A percentile compares a stretch with the other conserved stretches of the same genome.
Evolutionary conservation across 129 eudicot genomes (phyloP).

Genomic region (Arctium lappa): DNA sequence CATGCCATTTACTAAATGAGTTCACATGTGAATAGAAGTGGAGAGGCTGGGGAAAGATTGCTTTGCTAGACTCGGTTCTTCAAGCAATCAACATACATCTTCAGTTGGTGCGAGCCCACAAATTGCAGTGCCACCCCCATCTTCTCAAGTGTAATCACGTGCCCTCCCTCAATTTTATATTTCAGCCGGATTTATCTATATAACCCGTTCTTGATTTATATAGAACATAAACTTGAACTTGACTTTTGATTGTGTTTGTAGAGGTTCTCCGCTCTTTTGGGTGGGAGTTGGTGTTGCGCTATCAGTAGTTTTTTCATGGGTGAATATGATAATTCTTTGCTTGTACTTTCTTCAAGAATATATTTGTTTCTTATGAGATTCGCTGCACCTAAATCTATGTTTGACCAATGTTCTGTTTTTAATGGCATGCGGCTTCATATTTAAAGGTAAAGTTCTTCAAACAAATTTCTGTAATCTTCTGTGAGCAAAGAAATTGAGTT

Average conservation of each 20-base stretch:
- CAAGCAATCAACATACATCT: constrained; percentile 60
- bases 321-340: constrained; percentile 27
- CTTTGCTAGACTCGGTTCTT: constrained; percentile 67
- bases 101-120: constrained; percentile 79
- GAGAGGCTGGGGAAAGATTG: constrained; percentile 43
- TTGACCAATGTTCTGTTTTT: constrained; percentile 20
- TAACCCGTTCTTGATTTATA: not conserved
- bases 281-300: constrained; percentile 94
- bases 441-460: constrained; percentile 55
- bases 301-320: constrained; percentile 87
- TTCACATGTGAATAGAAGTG: constrained; percentile 23
- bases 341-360: constrained; percentile 5
- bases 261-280: constrained; percentile 96
- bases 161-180: not conserved
- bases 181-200: not conserved
- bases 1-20: not conserved
- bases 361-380: not conserved
- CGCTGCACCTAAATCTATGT: not conserved
- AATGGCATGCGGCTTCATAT: constrained; percentile 60
- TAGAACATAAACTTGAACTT: constrained; percentile 1
- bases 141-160: constrained; percentile 73
- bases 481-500: too few species aligned
- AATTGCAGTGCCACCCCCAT: constrained; percentile 63
- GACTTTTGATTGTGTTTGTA: constrained; percentile 31
- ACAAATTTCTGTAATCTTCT: constrained; percentile 7